Evolutionary conservation across 306 rosid species (phyloP).

Genomic region (Ormosia semicastrata): DNA sequence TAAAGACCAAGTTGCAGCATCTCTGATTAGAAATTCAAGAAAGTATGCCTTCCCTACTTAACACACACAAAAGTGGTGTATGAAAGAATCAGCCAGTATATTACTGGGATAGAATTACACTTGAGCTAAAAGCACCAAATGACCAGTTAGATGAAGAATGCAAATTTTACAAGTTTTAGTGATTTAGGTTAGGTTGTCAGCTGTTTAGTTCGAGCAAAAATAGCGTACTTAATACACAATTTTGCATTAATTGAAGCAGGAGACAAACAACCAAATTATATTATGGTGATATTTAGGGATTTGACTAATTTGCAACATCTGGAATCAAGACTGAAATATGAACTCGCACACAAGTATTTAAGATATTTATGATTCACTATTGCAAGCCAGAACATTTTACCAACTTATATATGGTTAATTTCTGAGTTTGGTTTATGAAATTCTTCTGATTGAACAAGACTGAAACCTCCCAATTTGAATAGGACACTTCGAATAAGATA

Average conservation of each 20-base stretch:
- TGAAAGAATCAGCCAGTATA: neutral
- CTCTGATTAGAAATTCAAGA: neutral
- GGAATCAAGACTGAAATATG: neutral
- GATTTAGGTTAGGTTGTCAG: neutral
- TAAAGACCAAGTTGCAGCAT: neutral
- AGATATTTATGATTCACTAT: neutral
- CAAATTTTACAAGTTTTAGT: neutral
- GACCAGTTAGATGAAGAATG: neutral
- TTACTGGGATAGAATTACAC: neutral
- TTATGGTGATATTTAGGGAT: neutral
- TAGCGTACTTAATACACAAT: neutral
- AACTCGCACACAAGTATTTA: neutral
- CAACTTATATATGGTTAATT: neutral
- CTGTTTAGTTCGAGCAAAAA: neutral
- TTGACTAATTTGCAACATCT: neutral
- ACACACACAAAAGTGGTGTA: neutral
- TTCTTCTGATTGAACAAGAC: neutral
- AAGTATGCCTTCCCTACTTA: neutral
- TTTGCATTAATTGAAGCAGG: neutral
- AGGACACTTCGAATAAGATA: neutral
- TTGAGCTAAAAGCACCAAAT: neutral
- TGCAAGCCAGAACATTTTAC: neutral
- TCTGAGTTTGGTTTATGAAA: neutral
- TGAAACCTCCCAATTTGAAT: neutral
- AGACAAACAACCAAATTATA: neutral